A percentile compares a stretch with the other conserved stretches of the same genome.
Evolutionary conservation across 2,329 filamentous ascomycete species (phyloP).

Genomic region (Paecilomyces fulvus): DNA sequence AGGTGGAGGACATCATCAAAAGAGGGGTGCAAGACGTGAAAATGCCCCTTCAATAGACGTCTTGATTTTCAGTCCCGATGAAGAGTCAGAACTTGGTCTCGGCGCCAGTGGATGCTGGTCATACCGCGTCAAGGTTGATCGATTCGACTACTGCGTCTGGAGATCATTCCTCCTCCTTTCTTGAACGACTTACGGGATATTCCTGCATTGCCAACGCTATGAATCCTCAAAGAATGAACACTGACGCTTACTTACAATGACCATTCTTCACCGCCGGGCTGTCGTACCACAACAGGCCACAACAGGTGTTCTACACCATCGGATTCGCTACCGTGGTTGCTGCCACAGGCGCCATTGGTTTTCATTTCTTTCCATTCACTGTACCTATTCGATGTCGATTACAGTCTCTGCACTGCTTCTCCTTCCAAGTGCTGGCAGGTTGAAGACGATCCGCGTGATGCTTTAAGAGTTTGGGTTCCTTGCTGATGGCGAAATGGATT

Average conservation of each 20-base stretch:
- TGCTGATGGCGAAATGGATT: background rate
- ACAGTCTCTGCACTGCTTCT: background rate
- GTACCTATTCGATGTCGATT: background rate
- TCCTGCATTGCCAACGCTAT: background rate
- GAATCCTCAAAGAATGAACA: background rate
- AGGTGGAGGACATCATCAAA: conserved; percentile 63
- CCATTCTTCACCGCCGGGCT: background rate
- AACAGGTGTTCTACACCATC: background rate
- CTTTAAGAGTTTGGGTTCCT: background rate
- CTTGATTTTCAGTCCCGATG: background rate
- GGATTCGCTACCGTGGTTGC: background rate
- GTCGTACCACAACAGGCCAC: background rate
- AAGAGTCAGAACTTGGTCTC: conserved; percentile 9
- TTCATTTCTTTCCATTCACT: background rate
- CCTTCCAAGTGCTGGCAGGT: background rate
- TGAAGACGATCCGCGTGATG: background rate
- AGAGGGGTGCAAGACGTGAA: conserved; percentile 69
- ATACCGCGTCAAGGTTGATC: conserved; percentile 13
- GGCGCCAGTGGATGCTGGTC: conserved; percentile 31
- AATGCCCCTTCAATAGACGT: conserved; percentile 53
- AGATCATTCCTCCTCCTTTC: background rate
- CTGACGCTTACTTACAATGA: background rate
- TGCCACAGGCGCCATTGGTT: background rate
- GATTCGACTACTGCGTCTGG: background rate
- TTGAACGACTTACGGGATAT: background rate